These are phyloP conservation scores for Talaromyces sp. DNA, from an alignment of 2,329 filamentous ascomycete genomes.

Conservation along the genomic window DNA sequence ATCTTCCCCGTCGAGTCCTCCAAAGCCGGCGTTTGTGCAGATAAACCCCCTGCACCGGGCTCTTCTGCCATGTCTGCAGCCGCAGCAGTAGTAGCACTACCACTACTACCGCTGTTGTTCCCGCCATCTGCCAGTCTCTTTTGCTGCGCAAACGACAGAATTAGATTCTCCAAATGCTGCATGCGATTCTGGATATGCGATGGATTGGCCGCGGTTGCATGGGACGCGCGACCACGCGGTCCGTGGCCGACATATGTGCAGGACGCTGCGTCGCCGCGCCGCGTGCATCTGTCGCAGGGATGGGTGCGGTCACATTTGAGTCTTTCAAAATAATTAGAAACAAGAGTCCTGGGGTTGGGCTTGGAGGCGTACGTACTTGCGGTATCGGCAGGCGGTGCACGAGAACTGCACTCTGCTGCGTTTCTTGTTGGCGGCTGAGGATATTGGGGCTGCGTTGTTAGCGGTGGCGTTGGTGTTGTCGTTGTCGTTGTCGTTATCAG, in stretches of 20 bases:
- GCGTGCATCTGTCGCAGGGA: slow-evolving; percentile 30
- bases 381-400: slow-evolving; percentile 30
- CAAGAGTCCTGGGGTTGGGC: too few species aligned
- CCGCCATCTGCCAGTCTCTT: slow-evolving; percentile 13
- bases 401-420: slow-evolving; percentile 33
- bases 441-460: not conserved
- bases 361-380: slow-evolving; percentile 24
- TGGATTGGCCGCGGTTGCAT: slow-evolving; percentile 22
- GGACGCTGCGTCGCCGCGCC: slow-evolving; percentile 23
- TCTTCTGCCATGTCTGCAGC: not conserved
- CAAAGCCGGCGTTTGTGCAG: not conserved
- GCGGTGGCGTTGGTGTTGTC: not conserved
- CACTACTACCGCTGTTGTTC: not conserved
- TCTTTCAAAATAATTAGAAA: too few species aligned
- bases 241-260: slow-evolving; percentile 32
- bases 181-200: slow-evolving; percentile 29
- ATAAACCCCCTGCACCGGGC: not conserved
- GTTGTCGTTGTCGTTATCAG: not conserved
- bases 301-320: slow-evolving; percentile 31
- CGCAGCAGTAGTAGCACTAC: not conserved
- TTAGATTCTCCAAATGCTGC: slow-evolving; percentile 31
- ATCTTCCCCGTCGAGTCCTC: slow-evolving; percentile 23
- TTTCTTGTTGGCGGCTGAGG: slow-evolving; percentile 20
- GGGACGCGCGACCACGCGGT: slow-evolving; percentile 23
- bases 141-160: slow-evolving; percentile 29